Percentiles rank a stretch among this genome's conserved stretches.
phyloP scores from a whole-genome alignment of 2,329 filamentous ascomycete genomes.

The Aspergillus unguis region DNA sequence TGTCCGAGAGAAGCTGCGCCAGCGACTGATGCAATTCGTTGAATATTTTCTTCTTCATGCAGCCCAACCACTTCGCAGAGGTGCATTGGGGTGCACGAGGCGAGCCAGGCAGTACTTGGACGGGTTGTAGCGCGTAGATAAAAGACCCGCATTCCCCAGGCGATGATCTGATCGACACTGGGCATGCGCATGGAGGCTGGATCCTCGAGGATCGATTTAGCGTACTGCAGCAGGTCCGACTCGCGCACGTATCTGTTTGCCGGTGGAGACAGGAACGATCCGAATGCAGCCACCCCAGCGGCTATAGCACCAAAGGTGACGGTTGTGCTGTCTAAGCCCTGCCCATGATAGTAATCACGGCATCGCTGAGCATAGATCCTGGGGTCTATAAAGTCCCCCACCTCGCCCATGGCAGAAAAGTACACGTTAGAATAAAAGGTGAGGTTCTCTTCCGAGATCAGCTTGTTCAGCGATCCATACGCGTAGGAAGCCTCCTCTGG shows the following conservation, averaged over 20 bases:
- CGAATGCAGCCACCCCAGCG: constrained; percentile 27
- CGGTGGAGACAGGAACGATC: constrained; percentile 27
- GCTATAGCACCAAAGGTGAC: constrained; percentile 27
- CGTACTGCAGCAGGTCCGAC: constrained; percentile 29
- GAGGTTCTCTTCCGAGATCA: constrained; percentile 28
- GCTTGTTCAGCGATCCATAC: constrained; percentile 20
- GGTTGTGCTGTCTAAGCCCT: constrained; percentile 10
- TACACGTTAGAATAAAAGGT: constrained; percentile 20
- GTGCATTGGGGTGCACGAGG: constrained; percentile 31
- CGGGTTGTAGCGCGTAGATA: constrained; percentile 32
- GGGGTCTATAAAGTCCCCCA: constrained; percentile 24
- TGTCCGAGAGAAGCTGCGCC: constrained; percentile 23
- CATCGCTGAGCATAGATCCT: constrained; percentile 28
- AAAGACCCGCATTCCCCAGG: constrained; percentile 29
- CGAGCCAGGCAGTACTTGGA: constrained; percentile 31
- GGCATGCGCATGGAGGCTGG: constrained; percentile 26
- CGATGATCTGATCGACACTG: constrained; percentile 28
- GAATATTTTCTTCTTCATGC: constrained; percentile 29
- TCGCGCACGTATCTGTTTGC: constrained; percentile 22
- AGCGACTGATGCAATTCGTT: constrained; percentile 25
- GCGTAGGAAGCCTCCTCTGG: constrained; percentile 27
- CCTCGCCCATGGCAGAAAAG: constrained; percentile 23
- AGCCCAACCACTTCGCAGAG: constrained; percentile 28
- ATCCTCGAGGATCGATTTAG: constrained; percentile 32
- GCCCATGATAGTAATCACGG: constrained; percentile 24